A percentile compares a stretch with the other conserved stretches of the same genome.
phyloP scores from a whole-genome alignment of 345 rosid genomes.

The Eucalyptus grandis region DNA sequence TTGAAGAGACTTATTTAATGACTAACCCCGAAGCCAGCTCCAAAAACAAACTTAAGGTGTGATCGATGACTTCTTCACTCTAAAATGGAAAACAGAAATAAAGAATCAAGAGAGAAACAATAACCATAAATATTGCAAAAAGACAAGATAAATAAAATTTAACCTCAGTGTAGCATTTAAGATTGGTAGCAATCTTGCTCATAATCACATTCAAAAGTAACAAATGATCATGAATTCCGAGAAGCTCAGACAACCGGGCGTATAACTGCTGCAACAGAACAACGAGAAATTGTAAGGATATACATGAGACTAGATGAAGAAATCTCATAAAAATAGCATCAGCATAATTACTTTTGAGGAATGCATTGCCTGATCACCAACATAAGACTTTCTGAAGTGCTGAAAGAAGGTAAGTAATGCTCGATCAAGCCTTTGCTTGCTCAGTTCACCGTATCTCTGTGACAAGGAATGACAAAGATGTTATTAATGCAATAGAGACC shows the following conservation, averaged over 20 bases:
- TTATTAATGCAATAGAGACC: background rate
- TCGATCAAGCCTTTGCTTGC: slow-evolving; percentile 96
- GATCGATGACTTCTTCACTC: slow-evolving; percentile 93
- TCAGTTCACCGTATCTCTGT: slow-evolving; percentile 87
- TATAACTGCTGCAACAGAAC: slow-evolving; percentile 84
- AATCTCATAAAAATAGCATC: background rate
- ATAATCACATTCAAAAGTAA: slow-evolving; percentile 81
- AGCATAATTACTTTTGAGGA: slow-evolving; percentile 73
- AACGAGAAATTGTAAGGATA: slow-evolving; percentile 16
- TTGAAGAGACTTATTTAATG: background rate
- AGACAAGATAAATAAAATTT: background rate
- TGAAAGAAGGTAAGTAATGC: slow-evolving; percentile 98
- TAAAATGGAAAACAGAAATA: slow-evolving; percentile 14
- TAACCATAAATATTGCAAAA: background rate
- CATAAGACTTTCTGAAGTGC: slow-evolving; percentile 95
- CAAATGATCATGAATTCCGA: slow-evolving; percentile 92
- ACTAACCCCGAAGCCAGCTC: slow-evolving; percentile 95
- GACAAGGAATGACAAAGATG: background rate
- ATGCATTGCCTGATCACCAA: slow-evolving; percentile 99
- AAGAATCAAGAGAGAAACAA: background rate
- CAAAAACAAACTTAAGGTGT: slow-evolving; percentile 88
- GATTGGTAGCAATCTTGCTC: slow-evolving; percentile 89
- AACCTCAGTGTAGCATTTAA: slow-evolving; percentile 90
- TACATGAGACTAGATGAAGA: background rate
- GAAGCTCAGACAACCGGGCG: slow-evolving; percentile 84